These are phyloP conservation scores for Rhizoctonia solani DNA, from an alignment of 1,284 basidiomycete genomes.

Conservation along the genomic window DNA sequence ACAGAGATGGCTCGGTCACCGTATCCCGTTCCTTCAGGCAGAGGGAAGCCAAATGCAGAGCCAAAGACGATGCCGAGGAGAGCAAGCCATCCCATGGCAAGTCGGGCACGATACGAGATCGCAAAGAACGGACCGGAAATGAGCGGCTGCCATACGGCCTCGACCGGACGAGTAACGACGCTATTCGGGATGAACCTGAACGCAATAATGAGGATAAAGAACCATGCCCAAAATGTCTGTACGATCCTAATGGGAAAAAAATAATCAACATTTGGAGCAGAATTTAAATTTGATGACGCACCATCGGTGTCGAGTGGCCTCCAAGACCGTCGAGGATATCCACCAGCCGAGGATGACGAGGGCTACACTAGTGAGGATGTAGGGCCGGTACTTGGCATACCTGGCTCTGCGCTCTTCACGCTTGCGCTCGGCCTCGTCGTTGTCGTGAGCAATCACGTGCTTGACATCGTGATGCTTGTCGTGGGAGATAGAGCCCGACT, in stretches of 20 bases:
- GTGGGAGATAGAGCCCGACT: slow-evolving; percentile 16
- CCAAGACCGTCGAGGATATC: slow-evolving; percentile 70
- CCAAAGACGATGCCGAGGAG: slow-evolving; percentile 77
- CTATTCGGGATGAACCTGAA: slow-evolving; percentile 78
- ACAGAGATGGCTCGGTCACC: slow-evolving; percentile 82
- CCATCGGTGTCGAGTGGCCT: slow-evolving; percentile 74
- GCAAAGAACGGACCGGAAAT: slow-evolving; percentile 70
- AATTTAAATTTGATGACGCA: too few relatives aligned
- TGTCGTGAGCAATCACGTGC: slow-evolving; percentile 1
- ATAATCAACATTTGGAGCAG: background rate
- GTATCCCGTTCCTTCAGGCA: slow-evolving; percentile 61
- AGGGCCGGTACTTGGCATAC: slow-evolving; percentile 46
- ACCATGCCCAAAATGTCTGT: slow-evolving; percentile 79
- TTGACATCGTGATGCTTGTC: background rate
- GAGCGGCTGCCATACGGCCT: slow-evolving; percentile 64
- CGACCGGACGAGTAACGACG: slow-evolving; percentile 65
- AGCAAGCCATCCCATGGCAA: slow-evolving; percentile 71
- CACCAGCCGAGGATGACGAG: slow-evolving; percentile 76
- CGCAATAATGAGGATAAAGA: slow-evolving; percentile 73
- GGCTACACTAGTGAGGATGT: slow-evolving; percentile 58
- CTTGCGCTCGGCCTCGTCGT: slow-evolving; percentile 15
- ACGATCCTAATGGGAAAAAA: slow-evolving; percentile 58
- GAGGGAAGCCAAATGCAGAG: slow-evolving; percentile 77
- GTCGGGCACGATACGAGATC: slow-evolving; percentile 60
- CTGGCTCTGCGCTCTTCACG: background rate